Evolutionary conservation across 192 early-diverging fungal genomes (phyloP), one percentile per base, ranked within the genome.

Genomic region (Entrophospora sp.): DNA sequence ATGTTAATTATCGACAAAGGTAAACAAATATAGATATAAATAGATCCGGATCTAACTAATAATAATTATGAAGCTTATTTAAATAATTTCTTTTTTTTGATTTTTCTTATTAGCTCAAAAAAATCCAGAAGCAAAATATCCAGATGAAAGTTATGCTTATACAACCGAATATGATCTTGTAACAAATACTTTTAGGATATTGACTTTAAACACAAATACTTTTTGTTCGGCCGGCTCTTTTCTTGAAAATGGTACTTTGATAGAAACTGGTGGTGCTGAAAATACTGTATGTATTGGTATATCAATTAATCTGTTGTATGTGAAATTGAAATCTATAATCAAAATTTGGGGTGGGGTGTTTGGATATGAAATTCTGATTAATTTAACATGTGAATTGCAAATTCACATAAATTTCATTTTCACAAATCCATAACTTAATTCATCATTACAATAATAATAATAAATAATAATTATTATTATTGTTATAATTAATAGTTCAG

Each of bases 1-100:
- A 81, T 83, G 58, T 22, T 83, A 40, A 78, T 83, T 53, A 81
- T 81, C 20, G 81, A 83, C 61, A 83, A 83, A 75, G 79, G 79
- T 70, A 72, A 73, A 36, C 48, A 64, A 24, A 71, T 20, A n/a
- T n/a, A 28, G 30, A 20, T 22, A 44, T 28, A 43, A 27, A 43
- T 43, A 1, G n/a, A 40, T 59, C 24, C 20, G 2, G 3, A 1
- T 10, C 13, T 42, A 7, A 24, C 24, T 27, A 13, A 8, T 42
- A 13, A n/a, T 25, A 9, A 22, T 12, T 24, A 8, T 32, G 31
- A 3, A 43, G 7, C 27, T 3, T n/a, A 31, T 62, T 45, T 46
- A 31, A 22, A n/a, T 9, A n/a, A 48, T 32, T 6, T 31, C 10
- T 34, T 24, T 22, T 49, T 45, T 13, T 59, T 38, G 4, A 30